These are phyloP conservation scores for Kwoniella heveanensis DNA, from an alignment of 768 basidiomycete species.

Conservation along the genomic window DNA sequence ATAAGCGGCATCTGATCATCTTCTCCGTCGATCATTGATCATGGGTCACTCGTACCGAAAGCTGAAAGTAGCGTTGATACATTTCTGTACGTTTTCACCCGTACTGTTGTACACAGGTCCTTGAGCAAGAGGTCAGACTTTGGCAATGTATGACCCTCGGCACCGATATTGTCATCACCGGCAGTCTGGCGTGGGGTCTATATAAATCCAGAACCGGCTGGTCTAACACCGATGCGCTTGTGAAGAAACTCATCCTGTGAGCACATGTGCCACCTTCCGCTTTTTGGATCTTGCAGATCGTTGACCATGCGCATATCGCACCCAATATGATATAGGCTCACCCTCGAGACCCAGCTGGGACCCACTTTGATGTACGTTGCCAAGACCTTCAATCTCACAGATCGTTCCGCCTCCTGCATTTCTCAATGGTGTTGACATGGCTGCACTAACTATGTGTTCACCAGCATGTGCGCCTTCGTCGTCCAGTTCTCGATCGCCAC, in stretches of 20 bases:
- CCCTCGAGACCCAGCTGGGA: constrained; percentile 14
- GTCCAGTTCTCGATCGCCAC: constrained; percentile 16
- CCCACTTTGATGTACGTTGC: constrained; percentile 15
- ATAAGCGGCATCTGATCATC: too few relatives aligned
- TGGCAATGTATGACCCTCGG: constrained; percentile 14
- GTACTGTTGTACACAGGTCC: too few relatives aligned
- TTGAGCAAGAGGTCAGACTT: background rate
- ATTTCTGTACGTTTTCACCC: too few relatives aligned
- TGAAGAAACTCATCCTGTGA: constrained; percentile 13
- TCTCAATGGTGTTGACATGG: too few relatives aligned
- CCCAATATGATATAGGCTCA: background rate
- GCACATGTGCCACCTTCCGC: too few relatives aligned
- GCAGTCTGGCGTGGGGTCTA: constrained; percentile 30
- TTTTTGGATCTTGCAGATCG: too few relatives aligned
- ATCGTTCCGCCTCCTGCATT: too few relatives aligned
- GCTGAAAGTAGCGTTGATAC: too few relatives aligned
- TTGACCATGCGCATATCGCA: background rate
- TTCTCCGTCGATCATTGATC: too few relatives aligned
- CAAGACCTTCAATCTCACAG: too few relatives aligned
- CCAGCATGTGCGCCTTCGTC: constrained; percentile 13
- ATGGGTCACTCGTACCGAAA: too few relatives aligned
- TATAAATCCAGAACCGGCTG: constrained; percentile 40
- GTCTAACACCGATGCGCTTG: constrained; percentile 33
- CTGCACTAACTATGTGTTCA: too few relatives aligned
- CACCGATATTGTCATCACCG: constrained; percentile 39